phyloP scores from a whole-genome alignment of 768 basidiomycete species.

The Phlebiopsis flavidoalba region DNA sequence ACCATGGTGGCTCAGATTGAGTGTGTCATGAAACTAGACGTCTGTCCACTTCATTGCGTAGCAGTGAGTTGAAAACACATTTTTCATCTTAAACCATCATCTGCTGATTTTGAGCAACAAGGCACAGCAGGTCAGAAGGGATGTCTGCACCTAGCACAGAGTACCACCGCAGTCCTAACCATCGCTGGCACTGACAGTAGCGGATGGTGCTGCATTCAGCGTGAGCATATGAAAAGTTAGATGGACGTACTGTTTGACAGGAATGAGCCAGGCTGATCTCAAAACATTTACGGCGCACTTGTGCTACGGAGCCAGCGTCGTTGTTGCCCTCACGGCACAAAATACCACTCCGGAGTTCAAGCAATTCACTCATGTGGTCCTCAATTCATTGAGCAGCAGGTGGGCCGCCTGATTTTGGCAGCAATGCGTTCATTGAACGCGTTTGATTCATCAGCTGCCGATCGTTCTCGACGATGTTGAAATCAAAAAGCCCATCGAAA shows the following conservation, averaged over 20 bases:
- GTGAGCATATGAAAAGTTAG: slow-evolving; percentile 27
- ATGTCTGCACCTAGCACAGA: not conserved
- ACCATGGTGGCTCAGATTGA: not conserved
- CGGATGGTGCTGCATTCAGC: slow-evolving; percentile 88
- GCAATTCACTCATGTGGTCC: slow-evolving; percentile 64
- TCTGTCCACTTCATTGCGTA: not conserved
- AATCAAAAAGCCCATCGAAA: slow-evolving; percentile 74
- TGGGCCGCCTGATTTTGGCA: slow-evolving; percentile 22
- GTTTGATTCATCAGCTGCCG: slow-evolving; percentile 41
- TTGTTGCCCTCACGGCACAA: slow-evolving; percentile 87
- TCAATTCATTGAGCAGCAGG: slow-evolving; percentile 73
- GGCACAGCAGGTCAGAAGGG: not conserved
- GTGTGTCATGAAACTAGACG: not conserved
- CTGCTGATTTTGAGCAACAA: not conserved
- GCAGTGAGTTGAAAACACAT: not conserved
- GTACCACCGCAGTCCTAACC: slow-evolving; percentile 46
- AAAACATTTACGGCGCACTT: slow-evolving; percentile 76
- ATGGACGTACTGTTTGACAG: not conserved
- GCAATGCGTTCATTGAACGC: not conserved
- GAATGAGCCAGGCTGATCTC: slow-evolving; percentile 63
- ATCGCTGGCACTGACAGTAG: slow-evolving; percentile 81
- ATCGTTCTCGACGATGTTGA: slow-evolving; percentile 71
- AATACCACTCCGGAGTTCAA: slow-evolving; percentile 84
- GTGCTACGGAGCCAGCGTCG: slow-evolving; percentile 75
- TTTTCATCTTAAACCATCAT: not conserved